Evolutionary conservation across 768 basidiomycete genomes (phyloP).

Genomic region (Russula abietina): DNA sequence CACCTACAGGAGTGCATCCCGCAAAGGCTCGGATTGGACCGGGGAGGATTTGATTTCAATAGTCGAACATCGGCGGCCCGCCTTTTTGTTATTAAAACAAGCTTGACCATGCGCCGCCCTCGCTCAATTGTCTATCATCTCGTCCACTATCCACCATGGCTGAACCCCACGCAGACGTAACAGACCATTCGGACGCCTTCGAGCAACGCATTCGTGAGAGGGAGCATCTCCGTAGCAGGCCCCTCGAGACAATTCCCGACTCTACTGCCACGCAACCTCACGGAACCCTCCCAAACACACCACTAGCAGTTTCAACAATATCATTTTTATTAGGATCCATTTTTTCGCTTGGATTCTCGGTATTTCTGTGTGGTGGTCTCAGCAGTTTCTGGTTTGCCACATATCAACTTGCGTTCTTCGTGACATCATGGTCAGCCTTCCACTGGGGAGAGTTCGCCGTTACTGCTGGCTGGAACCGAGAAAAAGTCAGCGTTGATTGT

Average conservation of each 20-base stretch:
- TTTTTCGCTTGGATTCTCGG: slow-evolving; percentile 53
- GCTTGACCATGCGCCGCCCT: neutral
- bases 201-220: slow-evolving; percentile 44
- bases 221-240: slow-evolving; percentile 29
- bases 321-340: slow-evolving; percentile 79
- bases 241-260: slow-evolving; percentile 53
- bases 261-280: slow-evolving; percentile 33
- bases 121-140: neutral
- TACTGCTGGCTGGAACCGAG: slow-evolving; percentile 91
- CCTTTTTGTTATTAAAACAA: neutral
- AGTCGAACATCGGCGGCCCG: neutral
- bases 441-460: slow-evolving; percentile 94
- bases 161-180: neutral
- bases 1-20: slow-evolving; percentile 9
- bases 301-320: slow-evolving; percentile 66
- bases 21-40: neutral
- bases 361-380: slow-evolving; percentile 46
- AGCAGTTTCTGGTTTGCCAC: slow-evolving; percentile 54
- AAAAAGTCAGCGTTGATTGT: slow-evolving; percentile 93
- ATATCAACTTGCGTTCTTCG: slow-evolving; percentile 75
- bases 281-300: slow-evolving; percentile 83
- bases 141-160: slow-evolving; percentile 1
- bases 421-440: slow-evolving; percentile 78
- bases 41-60: neutral
- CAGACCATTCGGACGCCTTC: slow-evolving; percentile 29